Percentiles rank a stretch among this genome's conserved stretches.
Conservation (phyloP, 805 yeast species). For the Candida koratica region DNA sequence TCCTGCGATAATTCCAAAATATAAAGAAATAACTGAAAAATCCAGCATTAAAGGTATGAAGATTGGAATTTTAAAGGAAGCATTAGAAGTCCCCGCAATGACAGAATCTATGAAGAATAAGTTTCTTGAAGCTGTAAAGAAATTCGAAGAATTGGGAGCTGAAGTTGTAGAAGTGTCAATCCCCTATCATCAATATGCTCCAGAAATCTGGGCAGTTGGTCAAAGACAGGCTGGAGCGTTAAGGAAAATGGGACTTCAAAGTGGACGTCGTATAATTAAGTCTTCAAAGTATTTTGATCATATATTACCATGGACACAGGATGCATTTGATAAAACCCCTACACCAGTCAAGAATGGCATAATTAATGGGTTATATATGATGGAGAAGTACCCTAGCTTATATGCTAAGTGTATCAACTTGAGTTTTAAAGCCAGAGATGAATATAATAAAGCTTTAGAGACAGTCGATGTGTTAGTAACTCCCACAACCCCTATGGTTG, state of each 20-base stretch:
- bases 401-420: constrained; percentile 14
- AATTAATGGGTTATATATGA: constrained; percentile 13
- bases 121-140: constrained; percentile 12
- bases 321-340: constrained; percentile 15
- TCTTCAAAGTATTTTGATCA: constrained; percentile 12
- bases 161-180: constrained; percentile 17
- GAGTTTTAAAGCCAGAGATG: constrained; percentile 14
- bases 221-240: constrained; percentile 14
- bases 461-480: constrained; percentile 14
- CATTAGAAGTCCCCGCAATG: constrained; percentile 16
- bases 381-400: constrained; percentile 14
- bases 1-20: constrained; percentile 14
- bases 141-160: constrained; percentile 14
- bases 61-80: constrained; percentile 16
- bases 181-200: constrained; percentile 15
- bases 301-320: constrained; percentile 14
- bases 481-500: constrained; percentile 15
- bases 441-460: constrained; percentile 14
- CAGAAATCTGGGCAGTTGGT: constrained; percentile 17
- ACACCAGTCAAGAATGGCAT: constrained; percentile 13
- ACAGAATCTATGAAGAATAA: constrained; percentile 13
- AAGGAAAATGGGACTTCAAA: constrained; percentile 14
- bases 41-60: constrained; percentile 15
- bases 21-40: constrained; percentile 10
- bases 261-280: constrained; percentile 14